Evolutionary conservation across 371 early-diverging fungal species (phyloP).

Genomic region (Smittium mucronatum): DNA sequence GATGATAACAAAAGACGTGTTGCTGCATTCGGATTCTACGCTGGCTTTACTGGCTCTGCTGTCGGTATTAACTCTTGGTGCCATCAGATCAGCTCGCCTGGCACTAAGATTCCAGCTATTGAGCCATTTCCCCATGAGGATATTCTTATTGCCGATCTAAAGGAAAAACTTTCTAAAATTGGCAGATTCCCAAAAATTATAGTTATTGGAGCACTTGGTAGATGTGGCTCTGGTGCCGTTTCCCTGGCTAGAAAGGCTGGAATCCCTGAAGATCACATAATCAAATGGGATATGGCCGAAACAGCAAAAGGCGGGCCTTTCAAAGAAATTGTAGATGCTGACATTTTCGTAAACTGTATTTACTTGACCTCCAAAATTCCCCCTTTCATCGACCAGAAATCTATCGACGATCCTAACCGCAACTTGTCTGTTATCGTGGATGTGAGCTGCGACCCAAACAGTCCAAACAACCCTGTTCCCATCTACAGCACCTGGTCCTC

Average conservation of each 20-base stretch:
- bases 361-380: slow-evolving; percentile 84
- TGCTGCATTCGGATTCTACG: slow-evolving; percentile 94
- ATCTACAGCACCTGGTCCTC: slow-evolving; percentile 81
- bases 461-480: slow-evolving; percentile 93
- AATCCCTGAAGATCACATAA: slow-evolving; percentile 73
- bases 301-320: slow-evolving; percentile 90
- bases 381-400: slow-evolving; percentile 77
- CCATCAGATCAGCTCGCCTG: slow-evolving; percentile 42
- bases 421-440: slow-evolving; percentile 75
- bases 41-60: slow-evolving; percentile 91
- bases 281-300: slow-evolving; percentile 92
- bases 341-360: slow-evolving; percentile 96
- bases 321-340: slow-evolving; percentile 68
- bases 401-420: slow-evolving; percentile 49
- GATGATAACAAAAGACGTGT: slow-evolving; percentile 73
- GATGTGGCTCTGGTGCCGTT: slow-evolving; percentile 85
- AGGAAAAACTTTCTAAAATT: slow-evolving; percentile 45
- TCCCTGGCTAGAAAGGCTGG: slow-evolving; percentile 74
- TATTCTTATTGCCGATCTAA: slow-evolving; percentile 55
- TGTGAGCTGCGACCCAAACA: slow-evolving; percentile 93
- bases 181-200: slow-evolving; percentile 67
- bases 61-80: slow-evolving; percentile 87
- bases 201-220: slow-evolving; percentile 95
- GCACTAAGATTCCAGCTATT: slow-evolving; percentile 44
- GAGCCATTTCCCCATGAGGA: slow-evolving; percentile 76